phyloP scores from a whole-genome alignment of 1,284 basidiomycete species.

The Cryptococcus neoformans region DNA sequence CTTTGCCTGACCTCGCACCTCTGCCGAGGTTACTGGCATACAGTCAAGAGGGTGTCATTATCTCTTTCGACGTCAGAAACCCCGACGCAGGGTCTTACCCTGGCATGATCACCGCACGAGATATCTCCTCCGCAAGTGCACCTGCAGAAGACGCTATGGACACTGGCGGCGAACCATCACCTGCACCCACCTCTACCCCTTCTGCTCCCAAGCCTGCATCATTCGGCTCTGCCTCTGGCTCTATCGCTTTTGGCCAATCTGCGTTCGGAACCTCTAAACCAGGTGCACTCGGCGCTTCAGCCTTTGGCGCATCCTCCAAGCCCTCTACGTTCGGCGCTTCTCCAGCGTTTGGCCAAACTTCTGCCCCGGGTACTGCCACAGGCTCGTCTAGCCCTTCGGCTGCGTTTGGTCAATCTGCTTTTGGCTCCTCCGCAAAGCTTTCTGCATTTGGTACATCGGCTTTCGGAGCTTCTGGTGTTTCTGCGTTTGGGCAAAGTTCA shows the following conservation, averaged over 20 bases:
- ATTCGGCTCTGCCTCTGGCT: conserved; percentile 5
- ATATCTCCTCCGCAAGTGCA: not conserved
- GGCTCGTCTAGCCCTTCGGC: conserved; percentile 8
- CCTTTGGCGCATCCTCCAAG: not conserved
- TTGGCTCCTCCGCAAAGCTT: conserved; percentile 13
- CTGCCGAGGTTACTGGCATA: conserved; percentile 52
- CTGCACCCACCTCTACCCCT: conserved; percentile 11
- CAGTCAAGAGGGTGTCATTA: conserved; percentile 54
- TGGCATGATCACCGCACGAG: conserved; percentile 42
- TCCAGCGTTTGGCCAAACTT: conserved; percentile 8
- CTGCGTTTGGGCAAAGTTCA: conserved; percentile 4
- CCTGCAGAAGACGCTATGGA: conserved; percentile 2
- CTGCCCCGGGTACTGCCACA: conserved; percentile 1
- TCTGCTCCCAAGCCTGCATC: conserved; percentile 13
- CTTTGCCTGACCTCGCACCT: conserved; percentile 50
- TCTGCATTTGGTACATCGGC: conserved; percentile 26
- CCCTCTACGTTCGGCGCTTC: conserved; percentile 7
- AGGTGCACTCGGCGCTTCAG: not conserved
- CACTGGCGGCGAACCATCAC: conserved; percentile 6
- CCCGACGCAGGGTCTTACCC: conserved; percentile 46
- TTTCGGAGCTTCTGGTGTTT: conserved; percentile 16
- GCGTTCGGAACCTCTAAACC: not conserved
- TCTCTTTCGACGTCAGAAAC: conserved; percentile 53
- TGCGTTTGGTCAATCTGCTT: conserved; percentile 17
- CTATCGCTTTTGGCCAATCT: not conserved